These are phyloP conservation scores for Suillus americanus DNA, from an alignment of 768 basidiomycete genomes.

Conservation along the genomic window DNA sequence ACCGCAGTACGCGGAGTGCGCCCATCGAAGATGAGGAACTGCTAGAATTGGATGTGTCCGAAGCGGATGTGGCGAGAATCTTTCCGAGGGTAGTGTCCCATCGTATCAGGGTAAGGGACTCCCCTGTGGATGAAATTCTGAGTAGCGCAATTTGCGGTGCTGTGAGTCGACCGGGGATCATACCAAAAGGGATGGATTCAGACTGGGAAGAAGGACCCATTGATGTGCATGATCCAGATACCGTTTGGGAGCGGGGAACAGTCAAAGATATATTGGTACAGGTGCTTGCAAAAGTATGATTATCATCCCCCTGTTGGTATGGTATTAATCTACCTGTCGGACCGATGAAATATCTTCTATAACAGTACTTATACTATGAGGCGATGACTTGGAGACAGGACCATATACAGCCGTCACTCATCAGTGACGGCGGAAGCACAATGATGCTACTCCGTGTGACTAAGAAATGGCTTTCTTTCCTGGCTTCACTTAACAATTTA, in stretches of 20 bases:
- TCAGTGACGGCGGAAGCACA: neutral
- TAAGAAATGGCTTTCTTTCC: too few species aligned
- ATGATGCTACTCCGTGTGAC: neutral
- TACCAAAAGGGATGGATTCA: constrained; percentile 14
- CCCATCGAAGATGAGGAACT: constrained; percentile 19
- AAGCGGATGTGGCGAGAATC: constrained; percentile 73
- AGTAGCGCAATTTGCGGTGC: constrained; percentile 64
- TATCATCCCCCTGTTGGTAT: neutral
- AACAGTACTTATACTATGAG: neutral
- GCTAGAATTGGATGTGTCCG: constrained; percentile 58
- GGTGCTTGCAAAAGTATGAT: constrained; percentile 51
- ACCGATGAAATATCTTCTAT: neutral
- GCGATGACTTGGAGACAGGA: neutral
- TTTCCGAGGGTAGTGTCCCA: constrained; percentile 75
- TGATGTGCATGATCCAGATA: neutral
- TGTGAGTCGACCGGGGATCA: constrained; percentile 19
- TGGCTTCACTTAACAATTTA: neutral
- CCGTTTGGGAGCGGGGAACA: constrained; percentile 44
- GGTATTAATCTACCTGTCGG: neutral
- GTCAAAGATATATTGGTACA: constrained; percentile 68
- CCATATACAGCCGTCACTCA: neutral
- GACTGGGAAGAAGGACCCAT: constrained; percentile 1
- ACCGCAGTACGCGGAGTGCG: constrained; percentile 9
- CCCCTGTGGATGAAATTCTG: constrained; percentile 69
- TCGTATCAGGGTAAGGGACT: constrained; percentile 67